phyloP scores from a whole-genome alignment of 1,284 basidiomycete species.

The Macrocystidia cucumis region DNA sequence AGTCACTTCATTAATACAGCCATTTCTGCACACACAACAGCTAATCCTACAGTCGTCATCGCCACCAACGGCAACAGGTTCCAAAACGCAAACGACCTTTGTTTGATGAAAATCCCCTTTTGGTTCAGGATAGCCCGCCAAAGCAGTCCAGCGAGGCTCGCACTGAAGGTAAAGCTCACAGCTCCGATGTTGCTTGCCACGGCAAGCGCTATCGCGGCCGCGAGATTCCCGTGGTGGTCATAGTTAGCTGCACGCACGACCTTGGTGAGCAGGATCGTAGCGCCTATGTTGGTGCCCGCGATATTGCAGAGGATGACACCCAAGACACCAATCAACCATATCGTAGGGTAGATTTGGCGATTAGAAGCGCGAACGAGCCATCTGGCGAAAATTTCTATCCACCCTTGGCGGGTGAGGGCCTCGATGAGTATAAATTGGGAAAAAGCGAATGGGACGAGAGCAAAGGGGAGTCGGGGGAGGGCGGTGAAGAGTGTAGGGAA shows the following conservation, averaged over 20 bases:
- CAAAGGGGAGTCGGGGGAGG: constrained; percentile 67
- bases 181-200: constrained; percentile 88
- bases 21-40: constrained; percentile 60
- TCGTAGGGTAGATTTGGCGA: constrained; percentile 37
- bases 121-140: constrained; percentile 79
- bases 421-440: constrained; percentile 95
- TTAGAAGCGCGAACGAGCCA: constrained; percentile 56
- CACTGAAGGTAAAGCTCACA: constrained; percentile 86
- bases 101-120: constrained; percentile 68
- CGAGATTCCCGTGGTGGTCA: constrained; percentile 22
- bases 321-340: constrained; percentile 51
- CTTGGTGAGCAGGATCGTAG: constrained; percentile 81
- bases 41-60: constrained; percentile 47
- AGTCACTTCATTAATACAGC: constrained; percentile 32
- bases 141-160: constrained; percentile 85
- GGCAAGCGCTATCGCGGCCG: constrained; percentile 38
- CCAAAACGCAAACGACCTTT: constrained; percentile 65
- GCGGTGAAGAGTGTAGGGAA: constrained; percentile 77
- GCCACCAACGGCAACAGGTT: constrained; percentile 54
- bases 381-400: constrained; percentile 80
- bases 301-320: constrained; percentile 82
- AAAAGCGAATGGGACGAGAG: constrained; percentile 88
- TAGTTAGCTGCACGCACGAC: constrained; percentile 31
- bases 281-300: constrained; percentile 93
- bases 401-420: constrained; percentile 78